Conservation (phyloP, 345 rosid genomes). For the Populus nigra region DNA sequence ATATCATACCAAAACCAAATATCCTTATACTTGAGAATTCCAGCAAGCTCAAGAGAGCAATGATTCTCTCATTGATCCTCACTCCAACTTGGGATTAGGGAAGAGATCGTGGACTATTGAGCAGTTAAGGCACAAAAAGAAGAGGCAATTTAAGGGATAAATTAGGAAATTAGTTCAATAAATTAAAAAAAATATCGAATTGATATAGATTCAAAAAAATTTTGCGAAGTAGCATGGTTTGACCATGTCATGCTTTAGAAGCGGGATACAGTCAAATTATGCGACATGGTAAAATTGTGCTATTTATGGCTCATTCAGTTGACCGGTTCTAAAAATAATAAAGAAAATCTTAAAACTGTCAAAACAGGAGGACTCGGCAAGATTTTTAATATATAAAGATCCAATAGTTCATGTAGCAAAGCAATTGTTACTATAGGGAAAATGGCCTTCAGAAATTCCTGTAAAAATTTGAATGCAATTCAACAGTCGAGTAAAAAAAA, state of each 20-base stretch:
- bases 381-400: rapidly evolving
- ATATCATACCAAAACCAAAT: slow-evolving; percentile 4
- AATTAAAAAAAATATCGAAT: too few relatives aligned
- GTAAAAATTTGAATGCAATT: rapidly evolving
- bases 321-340: too few relatives aligned
- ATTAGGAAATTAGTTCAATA: too few relatives aligned
- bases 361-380: rapidly evolving
- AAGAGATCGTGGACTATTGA: not conserved
- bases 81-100: slow-evolving; percentile 21
- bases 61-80: slow-evolving; percentile 22
- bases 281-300: rapidly evolving
- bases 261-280: rapidly evolving
- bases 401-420: rapidly evolving
- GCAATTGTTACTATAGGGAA: too few relatives aligned
- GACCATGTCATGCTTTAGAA: too few relatives aligned
- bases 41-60: slow-evolving; percentile 7
- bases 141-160: not conserved
- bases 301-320: too few relatives aligned
- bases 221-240: too few relatives aligned
- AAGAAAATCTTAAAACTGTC: too few relatives aligned
- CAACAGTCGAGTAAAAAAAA: too few relatives aligned
- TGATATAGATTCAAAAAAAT: too few relatives aligned
- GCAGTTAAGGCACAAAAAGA: slow-evolving; percentile 19
- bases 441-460: too few relatives aligned
- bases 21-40: not conserved